These are phyloP conservation scores for Spathaspora boniae DNA, from an alignment of 805 yeast genomes.

Conservation along the genomic window DNA sequence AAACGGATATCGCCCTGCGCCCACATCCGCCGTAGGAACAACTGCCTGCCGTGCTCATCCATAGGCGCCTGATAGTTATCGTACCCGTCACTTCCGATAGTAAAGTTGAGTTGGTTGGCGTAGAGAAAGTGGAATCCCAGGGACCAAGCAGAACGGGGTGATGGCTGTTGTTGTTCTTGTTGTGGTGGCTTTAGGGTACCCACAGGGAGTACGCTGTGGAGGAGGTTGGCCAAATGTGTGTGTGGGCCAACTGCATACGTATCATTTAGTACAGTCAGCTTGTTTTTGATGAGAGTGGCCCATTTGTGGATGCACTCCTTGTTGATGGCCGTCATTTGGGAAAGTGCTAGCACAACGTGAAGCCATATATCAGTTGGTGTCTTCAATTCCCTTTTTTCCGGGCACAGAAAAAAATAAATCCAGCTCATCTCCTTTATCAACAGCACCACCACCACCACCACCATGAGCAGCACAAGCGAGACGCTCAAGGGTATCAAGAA, in stretches of 20 bases:
- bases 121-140: constrained; percentile 65
- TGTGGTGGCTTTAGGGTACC: background rate
- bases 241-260: constrained; percentile 17
- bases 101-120: constrained; percentile 53
- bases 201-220: constrained; percentile 12
- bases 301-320: constrained; percentile 14
- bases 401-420: constrained; percentile 1
- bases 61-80: constrained; percentile 73
- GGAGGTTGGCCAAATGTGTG: constrained; percentile 15
- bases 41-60: constrained; percentile 14
- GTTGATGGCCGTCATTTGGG: constrained; percentile 1
- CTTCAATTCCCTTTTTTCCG: too few species aligned
- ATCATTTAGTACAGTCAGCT: constrained; percentile 20
- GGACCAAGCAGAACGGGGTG: constrained; percentile 4
- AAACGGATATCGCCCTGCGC: constrained; percentile 60
- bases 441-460: constrained; percentile 1
- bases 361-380: too few species aligned
- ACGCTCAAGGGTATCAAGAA: constrained; percentile 54
- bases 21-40: constrained; percentile 72
- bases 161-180: background rate
- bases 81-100: constrained; percentile 71
- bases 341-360: too few species aligned
- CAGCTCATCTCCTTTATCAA: constrained; percentile 4
- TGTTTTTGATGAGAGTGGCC: constrained; percentile 15
- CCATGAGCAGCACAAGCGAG: constrained; percentile 23